Evolutionary conservation across 148 eudicot genomes (phyloP).

Genomic region (Cornus florida): DNA sequence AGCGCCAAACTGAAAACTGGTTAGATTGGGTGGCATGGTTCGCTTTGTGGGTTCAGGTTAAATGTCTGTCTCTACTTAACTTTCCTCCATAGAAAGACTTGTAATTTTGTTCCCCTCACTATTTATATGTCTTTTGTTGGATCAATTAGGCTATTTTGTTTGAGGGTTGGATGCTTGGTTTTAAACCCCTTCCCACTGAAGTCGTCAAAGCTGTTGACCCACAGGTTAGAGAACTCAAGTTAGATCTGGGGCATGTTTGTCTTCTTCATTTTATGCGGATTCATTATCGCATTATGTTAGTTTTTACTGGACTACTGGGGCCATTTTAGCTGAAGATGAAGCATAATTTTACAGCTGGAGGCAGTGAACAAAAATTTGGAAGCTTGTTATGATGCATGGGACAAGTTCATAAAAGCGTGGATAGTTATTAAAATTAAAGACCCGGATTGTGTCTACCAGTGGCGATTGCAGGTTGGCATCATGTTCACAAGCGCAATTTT

Average conservation of each 20-base stretch:
- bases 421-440: slow-evolving; percentile 90
- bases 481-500: neutral
- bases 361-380: slow-evolving; percentile 66
- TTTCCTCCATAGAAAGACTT: no score
- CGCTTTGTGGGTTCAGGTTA: no score
- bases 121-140: no score
- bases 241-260: neutral
- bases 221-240: slow-evolving; percentile 37
- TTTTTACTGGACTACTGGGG: neutral
- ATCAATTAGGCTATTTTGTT: slow-evolving; percentile 65
- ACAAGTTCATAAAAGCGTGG: slow-evolving; percentile 82
- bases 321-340: slow-evolving; percentile 10
- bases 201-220: slow-evolving; percentile 70
- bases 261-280: slow-evolving; percentile 6
- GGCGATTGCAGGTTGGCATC: slow-evolving; percentile 87
- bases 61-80: no score
- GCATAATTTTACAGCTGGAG: slow-evolving; percentile 60
- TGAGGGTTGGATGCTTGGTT: slow-evolving; percentile 99
- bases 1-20: no score
- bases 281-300: slow-evolving; percentile 6
- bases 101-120: no score
- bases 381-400: slow-evolving; percentile 87
- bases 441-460: slow-evolving; percentile 80
- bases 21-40: no score
- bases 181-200: slow-evolving; percentile 76